phyloP scores from a whole-genome alignment of 371 early-diverging fungal genomes.

The Mucor plumbeus region DNA sequence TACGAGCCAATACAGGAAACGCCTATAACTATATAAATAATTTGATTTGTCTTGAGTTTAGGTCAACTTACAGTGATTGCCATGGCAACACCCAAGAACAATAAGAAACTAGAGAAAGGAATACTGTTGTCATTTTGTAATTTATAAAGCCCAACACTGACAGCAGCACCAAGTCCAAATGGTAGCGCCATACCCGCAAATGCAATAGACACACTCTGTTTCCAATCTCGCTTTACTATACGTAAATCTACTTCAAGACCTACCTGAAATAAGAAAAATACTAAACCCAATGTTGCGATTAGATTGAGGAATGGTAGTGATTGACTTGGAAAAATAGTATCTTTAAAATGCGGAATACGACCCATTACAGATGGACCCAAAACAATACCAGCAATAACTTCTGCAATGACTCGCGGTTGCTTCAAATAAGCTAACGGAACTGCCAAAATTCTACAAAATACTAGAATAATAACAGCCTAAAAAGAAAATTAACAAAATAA shows the following conservation, averaged over 20 bases:
- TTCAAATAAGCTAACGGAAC: conserved; percentile 58
- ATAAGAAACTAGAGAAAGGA: conserved; percentile 71
- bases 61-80: conserved; percentile 74
- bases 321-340: conserved; percentile 65
- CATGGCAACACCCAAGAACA: conserved; percentile 90
- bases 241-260: conserved; percentile 79
- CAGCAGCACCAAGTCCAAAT: conserved; percentile 75
- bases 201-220: conserved; percentile 59
- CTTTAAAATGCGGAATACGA: conserved; percentile 66
- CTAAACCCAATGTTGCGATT: conserved; percentile 86
- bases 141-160: conserved; percentile 71
- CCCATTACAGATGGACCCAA: conserved; percentile 82
- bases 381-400: conserved; percentile 79
- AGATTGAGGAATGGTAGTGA: conserved; percentile 76
- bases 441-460: conserved; percentile 66
- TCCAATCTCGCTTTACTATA: conserved; percentile 52
- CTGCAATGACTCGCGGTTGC: conserved; percentile 82
- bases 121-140: conserved; percentile 49
- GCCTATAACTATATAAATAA: conserved; percentile 50
- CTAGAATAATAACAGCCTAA: conserved; percentile 70
- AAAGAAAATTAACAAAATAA: neutral
- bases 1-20: conserved; percentile 92
- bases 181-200: conserved; percentile 78
- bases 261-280: conserved; percentile 90
- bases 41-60: neutral